Evolutionary conservation across 139 green algal genomes (phyloP), one percentile per base, ranked within the genome.

Genomic region (Chlorella sp.): DNA sequence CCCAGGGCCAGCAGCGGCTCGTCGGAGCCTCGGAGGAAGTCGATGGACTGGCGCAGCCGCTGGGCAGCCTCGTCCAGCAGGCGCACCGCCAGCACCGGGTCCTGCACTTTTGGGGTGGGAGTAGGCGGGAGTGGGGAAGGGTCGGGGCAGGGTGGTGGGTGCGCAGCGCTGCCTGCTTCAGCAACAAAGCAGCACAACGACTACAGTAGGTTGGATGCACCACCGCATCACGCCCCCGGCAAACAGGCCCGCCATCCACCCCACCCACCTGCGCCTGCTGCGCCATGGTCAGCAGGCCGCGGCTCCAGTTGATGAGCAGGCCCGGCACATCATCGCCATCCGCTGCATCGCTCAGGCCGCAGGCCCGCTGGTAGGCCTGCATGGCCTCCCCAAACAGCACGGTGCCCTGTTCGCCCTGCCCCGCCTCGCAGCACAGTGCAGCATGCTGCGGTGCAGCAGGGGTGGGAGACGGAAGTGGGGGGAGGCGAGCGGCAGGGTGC

Each of bases 261-360:
- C n/a, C n/a, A n/a, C 36, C 5, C 60, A 87, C 80, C 81, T 82
- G 76, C 26, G 78, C 41, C 73, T 85, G 43, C 74, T 89, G 26
- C 76, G 74, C 87, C 82, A 81, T 75, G 36, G 51, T 36, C n/a
- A 87, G 73, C 26, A 96, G 84, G 20, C 89, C 95, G 13, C 89
- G 81, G 7, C 92, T 92, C 95, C 95, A 98, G 86, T 98, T 95
- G 82, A 92, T 82, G 74, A 98, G 92, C 85, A 98, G 89, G 1
- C 91, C 93, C 2, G 90, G 88, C 43, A 94, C 40, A 76, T 94
- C 92, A 67, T 93, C 89, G 22, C 92, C 89, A 16, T 88, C 44
- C 0, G 92, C 89, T 17, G 74, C 84, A 43, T 67, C 80, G 19
- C 65, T 85, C 38, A 93, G 62, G 0, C 24, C 40, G 58, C 87